Conservation (phyloP, 495 filamentous ascomycete genomes). For the Penicillium tannophilum region DNA sequence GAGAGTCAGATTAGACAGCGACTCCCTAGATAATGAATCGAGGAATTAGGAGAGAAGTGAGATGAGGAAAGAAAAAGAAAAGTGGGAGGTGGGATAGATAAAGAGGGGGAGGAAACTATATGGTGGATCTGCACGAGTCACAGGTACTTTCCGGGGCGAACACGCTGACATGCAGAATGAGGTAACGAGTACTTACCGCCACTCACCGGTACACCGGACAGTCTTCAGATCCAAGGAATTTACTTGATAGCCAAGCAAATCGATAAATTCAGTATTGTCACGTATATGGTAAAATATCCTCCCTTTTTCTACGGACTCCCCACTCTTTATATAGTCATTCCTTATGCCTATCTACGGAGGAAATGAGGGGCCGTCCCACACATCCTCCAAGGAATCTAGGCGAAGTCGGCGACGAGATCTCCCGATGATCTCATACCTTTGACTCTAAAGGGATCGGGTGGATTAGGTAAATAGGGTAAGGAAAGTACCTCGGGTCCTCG, state of each 20-base stretch:
- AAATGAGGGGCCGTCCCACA: not conserved
- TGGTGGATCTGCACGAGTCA: conserved; percentile 14
- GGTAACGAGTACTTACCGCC: conserved; percentile 29
- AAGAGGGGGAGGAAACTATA: conserved; percentile 8
- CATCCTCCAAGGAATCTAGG: not conserved
- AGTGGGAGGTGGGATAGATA: conserved; percentile 22
- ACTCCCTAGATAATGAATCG: not conserved
- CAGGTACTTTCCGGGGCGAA: conserved; percentile 17
- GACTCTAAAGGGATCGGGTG: conserved; percentile 20
- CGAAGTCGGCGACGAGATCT: conserved; percentile 16
- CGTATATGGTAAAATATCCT: not conserved
- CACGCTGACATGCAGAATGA: conserved; percentile 26
- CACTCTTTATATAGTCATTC: not conserved
- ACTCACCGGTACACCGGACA: conserved; percentile 29
- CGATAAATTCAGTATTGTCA: not conserved
- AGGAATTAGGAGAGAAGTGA: conserved; percentile 6
- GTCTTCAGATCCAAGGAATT: not conserved
- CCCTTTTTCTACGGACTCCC: not conserved
- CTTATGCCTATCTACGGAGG: too few species aligned
- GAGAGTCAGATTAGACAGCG: conserved; percentile 5
- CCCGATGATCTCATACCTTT: conserved; percentile 24
- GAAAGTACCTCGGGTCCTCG: conserved; percentile 31
- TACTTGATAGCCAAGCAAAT: not conserved
- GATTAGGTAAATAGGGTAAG: conserved; percentile 20
- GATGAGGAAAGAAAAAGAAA: conserved; percentile 17